phyloP scores from a whole-genome alignment of 345 rosid genomes.

The Crucihimalaya himalaica region DNA sequence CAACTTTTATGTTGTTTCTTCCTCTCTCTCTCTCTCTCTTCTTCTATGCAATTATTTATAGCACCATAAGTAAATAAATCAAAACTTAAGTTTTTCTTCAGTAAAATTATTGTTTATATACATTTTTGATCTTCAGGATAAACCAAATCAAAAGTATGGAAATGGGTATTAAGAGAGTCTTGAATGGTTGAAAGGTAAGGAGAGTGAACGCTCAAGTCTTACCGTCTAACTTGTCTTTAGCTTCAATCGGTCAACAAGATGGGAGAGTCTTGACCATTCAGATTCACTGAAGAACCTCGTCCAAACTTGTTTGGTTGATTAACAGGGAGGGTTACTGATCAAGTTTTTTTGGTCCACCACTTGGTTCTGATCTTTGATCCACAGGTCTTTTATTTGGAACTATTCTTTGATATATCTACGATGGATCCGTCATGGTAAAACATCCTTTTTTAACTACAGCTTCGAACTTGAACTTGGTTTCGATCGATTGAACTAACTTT shows the following conservation, averaged over 20 bases:
- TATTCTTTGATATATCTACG: not conserved
- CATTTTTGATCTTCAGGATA: not conserved
- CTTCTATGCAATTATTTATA: slow-evolving; percentile 31
- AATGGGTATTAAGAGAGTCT: not conserved
- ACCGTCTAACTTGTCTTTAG: not conserved
- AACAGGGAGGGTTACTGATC: not conserved
- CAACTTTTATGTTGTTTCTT: slow-evolving; percentile 45
- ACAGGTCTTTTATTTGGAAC: not conserved
- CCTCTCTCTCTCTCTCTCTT: slow-evolving; percentile 26
- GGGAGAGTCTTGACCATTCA: not conserved
- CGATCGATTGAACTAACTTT: slow-evolving; percentile 2
- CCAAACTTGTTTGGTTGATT: not conserved
- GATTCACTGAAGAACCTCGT: not conserved
- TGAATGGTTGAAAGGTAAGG: not conserved
- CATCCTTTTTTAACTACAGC: not conserved
- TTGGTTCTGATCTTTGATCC: not conserved
- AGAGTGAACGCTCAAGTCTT: not conserved
- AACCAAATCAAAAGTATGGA: not conserved
- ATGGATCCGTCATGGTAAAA: not conserved
- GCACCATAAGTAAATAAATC: slow-evolving; percentile 20
- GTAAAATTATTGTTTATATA: not conserved
- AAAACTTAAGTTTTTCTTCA: not conserved
- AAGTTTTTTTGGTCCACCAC: not conserved
- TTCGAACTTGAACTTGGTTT: not conserved
- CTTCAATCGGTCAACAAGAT: not conserved